These are phyloP conservation scores for Cenococcum geophilum DNA, from an alignment of 495 filamentous ascomycete species.

Conservation along the genomic window DNA sequence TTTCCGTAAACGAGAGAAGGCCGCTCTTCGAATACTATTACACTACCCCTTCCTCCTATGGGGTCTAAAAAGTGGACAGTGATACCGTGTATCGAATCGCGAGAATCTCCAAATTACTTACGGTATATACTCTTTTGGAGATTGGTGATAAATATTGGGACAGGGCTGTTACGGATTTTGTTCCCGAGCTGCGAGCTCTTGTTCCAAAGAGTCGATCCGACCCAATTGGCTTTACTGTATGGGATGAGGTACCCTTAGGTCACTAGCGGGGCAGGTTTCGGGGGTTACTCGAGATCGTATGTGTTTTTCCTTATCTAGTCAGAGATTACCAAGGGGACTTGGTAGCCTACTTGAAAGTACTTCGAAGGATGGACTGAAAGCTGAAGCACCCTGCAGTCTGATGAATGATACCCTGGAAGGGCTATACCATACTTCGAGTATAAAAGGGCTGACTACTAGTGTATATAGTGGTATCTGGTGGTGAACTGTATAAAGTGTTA, in stretches of 20 bases:
- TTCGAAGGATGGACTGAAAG: no score
- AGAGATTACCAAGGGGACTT: no score
- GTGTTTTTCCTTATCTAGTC: neutral
- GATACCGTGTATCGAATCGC: constrained; percentile 23
- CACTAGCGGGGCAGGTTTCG: constrained; percentile 14
- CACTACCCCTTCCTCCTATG: neutral
- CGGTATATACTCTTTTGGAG: constrained; percentile 20
- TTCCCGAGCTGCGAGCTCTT: constrained; percentile 20
- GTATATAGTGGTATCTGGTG: neutral
- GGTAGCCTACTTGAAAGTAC: no score
- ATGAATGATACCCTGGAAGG: neutral
- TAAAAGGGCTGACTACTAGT: neutral
- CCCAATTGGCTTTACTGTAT: constrained; percentile 2
- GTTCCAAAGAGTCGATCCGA: neutral
- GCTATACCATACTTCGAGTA: neutral
- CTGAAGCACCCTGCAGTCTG: neutral
- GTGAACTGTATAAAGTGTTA: neutral
- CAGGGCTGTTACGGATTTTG: constrained; percentile 18
- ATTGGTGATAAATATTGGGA: constrained; percentile 11
- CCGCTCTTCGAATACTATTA: constrained; percentile 13
- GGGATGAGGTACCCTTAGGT: constrained; percentile 19
- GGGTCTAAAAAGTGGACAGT: constrained; percentile 5
- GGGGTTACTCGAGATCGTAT: constrained; percentile 13
- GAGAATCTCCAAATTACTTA: constrained; percentile 26
- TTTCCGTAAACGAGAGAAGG: constrained; percentile 8